Evolutionary conservation across 2,329 filamentous ascomycete genomes (phyloP).

Genomic region (Podosphaera xanthii): DNA sequence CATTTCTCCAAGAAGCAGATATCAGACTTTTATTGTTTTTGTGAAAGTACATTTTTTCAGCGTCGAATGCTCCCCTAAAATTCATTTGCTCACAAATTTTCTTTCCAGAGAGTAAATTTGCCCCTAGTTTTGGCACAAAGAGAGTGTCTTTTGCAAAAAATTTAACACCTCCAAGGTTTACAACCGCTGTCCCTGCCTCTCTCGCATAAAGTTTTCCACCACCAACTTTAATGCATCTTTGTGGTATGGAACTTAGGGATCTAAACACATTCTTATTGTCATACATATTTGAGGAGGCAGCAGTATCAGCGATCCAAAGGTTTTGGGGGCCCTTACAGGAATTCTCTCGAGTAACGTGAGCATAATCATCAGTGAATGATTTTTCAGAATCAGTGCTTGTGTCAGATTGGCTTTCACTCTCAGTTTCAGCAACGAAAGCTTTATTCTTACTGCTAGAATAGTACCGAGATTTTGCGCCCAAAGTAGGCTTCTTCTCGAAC

Average conservation of each 20-base stretch:
- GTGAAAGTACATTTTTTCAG: too few species aligned
- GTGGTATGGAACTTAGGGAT: not conserved
- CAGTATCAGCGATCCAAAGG: not conserved
- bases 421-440: too few species aligned
- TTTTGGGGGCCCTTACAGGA: not conserved
- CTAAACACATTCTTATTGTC: not conserved
- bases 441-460: too few species aligned
- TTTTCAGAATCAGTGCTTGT: too few species aligned
- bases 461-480: constrained; percentile 23
- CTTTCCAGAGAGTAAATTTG: not conserved
- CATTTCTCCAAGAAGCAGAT: too few species aligned
- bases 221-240: not conserved
- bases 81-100: too few species aligned
- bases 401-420: too few species aligned
- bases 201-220: not conserved
- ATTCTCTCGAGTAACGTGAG: not conserved
- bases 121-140: not conserved
- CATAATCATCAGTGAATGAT: not conserved
- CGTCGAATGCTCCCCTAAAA: too few species aligned
- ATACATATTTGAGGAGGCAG: not conserved
- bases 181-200: not conserved
- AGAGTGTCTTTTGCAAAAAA: not conserved
- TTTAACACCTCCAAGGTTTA: not conserved
- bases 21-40: too few species aligned
- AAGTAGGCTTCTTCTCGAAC: too few species aligned